Evolutionary conservation across 257 asterid species (phyloP).

Genomic region (Jaltomata sinuosa): DNA sequence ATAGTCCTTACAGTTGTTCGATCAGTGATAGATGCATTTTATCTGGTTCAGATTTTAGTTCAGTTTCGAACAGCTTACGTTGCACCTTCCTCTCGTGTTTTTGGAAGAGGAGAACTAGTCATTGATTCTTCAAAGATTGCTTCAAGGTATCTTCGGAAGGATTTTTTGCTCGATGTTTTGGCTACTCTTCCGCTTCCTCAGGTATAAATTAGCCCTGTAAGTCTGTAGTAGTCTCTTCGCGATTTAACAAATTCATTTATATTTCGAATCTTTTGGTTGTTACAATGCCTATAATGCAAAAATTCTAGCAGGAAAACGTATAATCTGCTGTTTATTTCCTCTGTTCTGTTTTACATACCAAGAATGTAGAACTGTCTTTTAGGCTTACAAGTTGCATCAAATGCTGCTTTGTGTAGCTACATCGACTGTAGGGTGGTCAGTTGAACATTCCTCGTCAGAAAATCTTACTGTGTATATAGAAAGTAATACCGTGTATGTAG

Average conservation of each 20-base stretch:
- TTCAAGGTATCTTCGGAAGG: conserved; percentile 36
- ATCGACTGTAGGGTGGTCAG: not conserved
- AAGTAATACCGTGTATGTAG: not conserved
- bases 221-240: not conserved
- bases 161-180: conserved; percentile 44
- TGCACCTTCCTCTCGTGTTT: conserved; percentile 67
- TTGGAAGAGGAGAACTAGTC: conserved; percentile 67
- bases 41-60: conserved; percentile 35
- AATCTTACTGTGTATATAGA: not conserved
- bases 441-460: not conserved
- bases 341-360: not conserved
- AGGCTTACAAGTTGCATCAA: not conserved
- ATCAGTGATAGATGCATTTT: conserved; percentile 35
- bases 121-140: conserved; percentile 49
- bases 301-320: too few relatives aligned
- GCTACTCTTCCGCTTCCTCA: conserved; percentile 75
- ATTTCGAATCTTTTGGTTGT: not conserved
- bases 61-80: conserved; percentile 55
- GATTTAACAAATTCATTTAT: too few relatives aligned
- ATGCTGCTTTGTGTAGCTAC: not conserved
- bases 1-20: conserved; percentile 41
- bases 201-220: conserved; percentile 20
- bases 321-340: too few relatives aligned
- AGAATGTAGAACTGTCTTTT: not conserved
- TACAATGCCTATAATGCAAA: not conserved